These are phyloP conservation scores for Aspergillus piperis DNA, from an alignment of 2,329 filamentous ascomycete genomes.

Conservation along the genomic window DNA sequence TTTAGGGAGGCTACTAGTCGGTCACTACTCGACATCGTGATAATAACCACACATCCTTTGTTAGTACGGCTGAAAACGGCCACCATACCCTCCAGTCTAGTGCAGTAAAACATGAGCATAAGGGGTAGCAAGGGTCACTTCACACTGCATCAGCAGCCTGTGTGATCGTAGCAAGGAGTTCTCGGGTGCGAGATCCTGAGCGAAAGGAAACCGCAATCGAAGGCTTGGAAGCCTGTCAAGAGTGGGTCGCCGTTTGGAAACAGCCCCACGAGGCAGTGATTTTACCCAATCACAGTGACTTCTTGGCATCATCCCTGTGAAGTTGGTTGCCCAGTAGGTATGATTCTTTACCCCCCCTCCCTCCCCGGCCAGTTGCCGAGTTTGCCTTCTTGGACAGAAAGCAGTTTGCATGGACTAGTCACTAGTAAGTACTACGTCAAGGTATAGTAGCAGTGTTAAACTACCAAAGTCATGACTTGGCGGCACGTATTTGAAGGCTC, in stretches of 20 bases:
- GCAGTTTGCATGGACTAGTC: not conserved
- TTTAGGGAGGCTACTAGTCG: not conserved
- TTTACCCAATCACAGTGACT: slow-evolving; percentile 15
- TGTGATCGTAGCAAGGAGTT: slow-evolving; percentile 28
- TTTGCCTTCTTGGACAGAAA: not conserved
- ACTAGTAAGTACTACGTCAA: not conserved
- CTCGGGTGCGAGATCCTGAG: slow-evolving; percentile 28
- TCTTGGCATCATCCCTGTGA: not conserved
- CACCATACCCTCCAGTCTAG: not conserved
- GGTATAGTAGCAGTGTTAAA: not conserved
- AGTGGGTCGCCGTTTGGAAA: slow-evolving; percentile 24
- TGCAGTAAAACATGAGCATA: not conserved
- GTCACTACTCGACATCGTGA: not conserved
- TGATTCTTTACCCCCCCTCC: too few species aligned
- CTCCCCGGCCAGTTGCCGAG: not conserved
- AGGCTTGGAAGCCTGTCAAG: slow-evolving; percentile 29
- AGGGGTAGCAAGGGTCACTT: not conserved
- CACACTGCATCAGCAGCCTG: slow-evolving; percentile 12
- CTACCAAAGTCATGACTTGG: too few species aligned
- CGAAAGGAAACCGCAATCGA: slow-evolving; percentile 19
- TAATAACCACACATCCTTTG: not conserved
- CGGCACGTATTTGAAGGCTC: too few species aligned
- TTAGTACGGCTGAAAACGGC: not conserved
- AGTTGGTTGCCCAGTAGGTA: not conserved
- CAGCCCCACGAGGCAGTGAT: slow-evolving; percentile 20